Conservation (phyloP, 371 early-diverging fungal species). For the Lichtheimia corymbifera region DNA sequence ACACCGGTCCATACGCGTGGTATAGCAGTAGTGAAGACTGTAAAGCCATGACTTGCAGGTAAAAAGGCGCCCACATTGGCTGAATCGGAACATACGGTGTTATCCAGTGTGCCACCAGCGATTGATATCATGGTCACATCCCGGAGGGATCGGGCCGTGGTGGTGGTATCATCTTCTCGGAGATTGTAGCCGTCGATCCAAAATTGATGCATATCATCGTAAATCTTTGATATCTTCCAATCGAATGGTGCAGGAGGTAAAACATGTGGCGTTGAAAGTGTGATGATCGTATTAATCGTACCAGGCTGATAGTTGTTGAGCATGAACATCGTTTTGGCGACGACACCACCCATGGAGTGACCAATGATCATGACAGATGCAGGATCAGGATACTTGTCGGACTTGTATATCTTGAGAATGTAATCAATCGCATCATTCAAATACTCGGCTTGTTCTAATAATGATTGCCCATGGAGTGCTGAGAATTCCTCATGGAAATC, state of each 20-base stretch:
- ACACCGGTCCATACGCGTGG: slow-evolving; percentile 88
- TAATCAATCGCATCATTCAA: slow-evolving; percentile 85
- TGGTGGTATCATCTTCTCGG: neutral
- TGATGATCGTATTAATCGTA: slow-evolving; percentile 83
- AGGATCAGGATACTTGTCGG: slow-evolving; percentile 44
- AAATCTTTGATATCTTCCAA: slow-evolving; percentile 74
- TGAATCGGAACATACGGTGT: slow-evolving; percentile 80
- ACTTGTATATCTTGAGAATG: slow-evolving; percentile 73
- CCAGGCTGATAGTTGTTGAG: slow-evolving; percentile 74
- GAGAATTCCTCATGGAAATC: slow-evolving; percentile 92
- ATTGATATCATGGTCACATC: slow-evolving; percentile 85
- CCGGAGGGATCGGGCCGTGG: slow-evolving; percentile 20
- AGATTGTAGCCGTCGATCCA: slow-evolving; percentile 64
- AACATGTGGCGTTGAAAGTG: slow-evolving; percentile 90
- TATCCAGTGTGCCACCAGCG: slow-evolving; percentile 90
- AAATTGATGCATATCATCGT: slow-evolving; percentile 68
- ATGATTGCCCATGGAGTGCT: slow-evolving; percentile 79
- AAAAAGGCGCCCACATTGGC: slow-evolving; percentile 76
- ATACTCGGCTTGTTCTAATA: slow-evolving; percentile 84
- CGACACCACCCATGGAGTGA: slow-evolving; percentile 97
- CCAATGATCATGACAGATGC: slow-evolving; percentile 85
- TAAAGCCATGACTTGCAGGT: slow-evolving; percentile 71
- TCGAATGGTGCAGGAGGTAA: slow-evolving; percentile 85
- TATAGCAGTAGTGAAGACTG: slow-evolving; percentile 77
- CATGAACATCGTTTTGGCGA: slow-evolving; percentile 81